These are phyloP conservation scores for Sarcodon aspratus DNA, from an alignment of 768 basidiomycete species.

Conservation along the genomic window DNA sequence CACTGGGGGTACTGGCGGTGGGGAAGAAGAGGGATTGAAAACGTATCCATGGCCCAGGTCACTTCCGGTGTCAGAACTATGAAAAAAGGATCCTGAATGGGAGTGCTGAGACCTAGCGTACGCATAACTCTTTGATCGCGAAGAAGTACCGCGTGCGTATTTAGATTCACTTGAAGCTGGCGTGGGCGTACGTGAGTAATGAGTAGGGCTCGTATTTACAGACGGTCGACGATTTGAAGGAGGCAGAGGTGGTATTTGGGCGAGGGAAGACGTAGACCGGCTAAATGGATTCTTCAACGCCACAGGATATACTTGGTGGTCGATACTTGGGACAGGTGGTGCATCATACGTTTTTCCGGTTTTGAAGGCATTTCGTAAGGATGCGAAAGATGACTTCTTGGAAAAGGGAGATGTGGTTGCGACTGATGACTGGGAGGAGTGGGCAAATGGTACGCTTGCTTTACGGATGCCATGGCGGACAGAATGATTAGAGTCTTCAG, in stretches of 20 bases:
- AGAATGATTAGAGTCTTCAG: slow-evolving; percentile 65
- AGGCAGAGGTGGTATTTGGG: slow-evolving; percentile 26
- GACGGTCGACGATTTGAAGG: slow-evolving; percentile 22
- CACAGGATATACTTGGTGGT: slow-evolving; percentile 56
- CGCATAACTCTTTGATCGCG: slow-evolving; percentile 46
- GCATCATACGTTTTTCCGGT: slow-evolving; percentile 42
- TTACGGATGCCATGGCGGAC: slow-evolving; percentile 22
- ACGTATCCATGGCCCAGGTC: slow-evolving; percentile 39
- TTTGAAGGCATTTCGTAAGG: slow-evolving; percentile 82
- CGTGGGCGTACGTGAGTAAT: slow-evolving; percentile 44
- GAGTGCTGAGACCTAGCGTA: slow-evolving; percentile 69
- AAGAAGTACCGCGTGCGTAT: slow-evolving; percentile 20
- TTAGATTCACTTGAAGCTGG: slow-evolving; percentile 39
- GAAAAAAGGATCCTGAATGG: slow-evolving; percentile 63
- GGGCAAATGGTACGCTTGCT: slow-evolving; percentile 48
- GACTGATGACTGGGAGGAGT: slow-evolving; percentile 64
- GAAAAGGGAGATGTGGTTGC: slow-evolving; percentile 47
- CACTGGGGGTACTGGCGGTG: slow-evolving; percentile 72
- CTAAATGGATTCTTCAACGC: slow-evolving; percentile 70
- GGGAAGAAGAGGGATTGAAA: slow-evolving; percentile 35
- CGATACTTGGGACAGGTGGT: slow-evolving; percentile 60
- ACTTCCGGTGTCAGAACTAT: slow-evolving; percentile 60
- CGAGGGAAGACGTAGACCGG: slow-evolving; percentile 69
- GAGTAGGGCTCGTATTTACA: slow-evolving; percentile 36
- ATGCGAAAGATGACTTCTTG: slow-evolving; percentile 80